Evolutionary conservation across 1,284 basidiomycete species (phyloP), one percentile per base, ranked within the genome.

Genomic region (Laetiporus sulphureus): DNA sequence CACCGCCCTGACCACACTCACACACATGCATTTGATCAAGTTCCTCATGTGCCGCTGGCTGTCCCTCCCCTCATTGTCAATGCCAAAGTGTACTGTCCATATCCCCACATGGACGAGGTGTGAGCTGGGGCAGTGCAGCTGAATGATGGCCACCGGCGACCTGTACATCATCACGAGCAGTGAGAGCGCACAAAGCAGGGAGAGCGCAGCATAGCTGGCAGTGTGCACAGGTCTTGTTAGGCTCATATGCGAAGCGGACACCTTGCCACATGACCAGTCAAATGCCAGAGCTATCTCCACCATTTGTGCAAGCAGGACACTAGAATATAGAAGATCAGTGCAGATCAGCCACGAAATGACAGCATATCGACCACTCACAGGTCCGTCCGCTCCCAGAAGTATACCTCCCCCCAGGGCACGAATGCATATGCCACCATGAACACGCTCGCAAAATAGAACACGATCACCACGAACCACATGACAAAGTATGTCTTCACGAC

Each of bases 71-170:
- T 72, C 73, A 49, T 90, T 83, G 55, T 91, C 85, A 37, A 92
- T 78, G 2, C 88, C 89, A 60, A 95, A 95, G 61, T 95, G 91
- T 21, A 94, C 72, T 0, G 93, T 93, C 90, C 91, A 95, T 44
- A 96, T 93, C 1, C 91, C 93, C 8, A 86, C 84, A n/a, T 83
- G 85, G 35, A 95, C 68, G 16, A 91, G 69, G 16, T 85, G 71
- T 8, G 83, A 72, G 5, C 74, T 77, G 6, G 80, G 64, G 45
- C 80, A 78, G 62, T 79, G 79, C 2, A 90, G 88, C 32, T 55
- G 60, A 0, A 75, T 68, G 24, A 70, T 58, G 4, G 62, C 49
- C 8, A 57, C 59, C 0, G 82, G 79, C 52, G 69, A 66, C 24
- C 68, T 70, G 43, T 77, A 75, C 12, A 82, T 49, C 3, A 78